Percentiles rank a stretch among this genome's conserved stretches.
These are phyloP conservation scores for Dipteronia sinensis DNA, from an alignment of 345 rosid species.

Conservation along the genomic window DNA sequence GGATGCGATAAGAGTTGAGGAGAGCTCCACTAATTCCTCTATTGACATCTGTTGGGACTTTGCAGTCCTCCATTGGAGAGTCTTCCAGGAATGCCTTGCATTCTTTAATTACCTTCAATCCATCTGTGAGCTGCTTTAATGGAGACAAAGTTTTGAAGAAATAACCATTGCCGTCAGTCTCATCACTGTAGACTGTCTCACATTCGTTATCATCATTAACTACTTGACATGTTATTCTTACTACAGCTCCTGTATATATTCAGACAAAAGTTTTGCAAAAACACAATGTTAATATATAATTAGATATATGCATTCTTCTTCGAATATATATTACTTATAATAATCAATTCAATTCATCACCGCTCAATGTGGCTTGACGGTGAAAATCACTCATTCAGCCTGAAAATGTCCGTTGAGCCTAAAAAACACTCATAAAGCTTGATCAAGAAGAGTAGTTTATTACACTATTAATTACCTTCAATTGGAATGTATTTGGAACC, in stretches of 20 bases:
- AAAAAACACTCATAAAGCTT: too few relatives aligned
- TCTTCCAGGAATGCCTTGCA: slow-evolving; percentile 44
- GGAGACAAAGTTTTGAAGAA: slow-evolving; percentile 33
- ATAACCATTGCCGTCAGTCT: slow-evolving; percentile 36
- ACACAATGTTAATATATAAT: neutral
- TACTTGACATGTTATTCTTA: slow-evolving; percentile 39
- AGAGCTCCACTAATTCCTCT: slow-evolving; percentile 32
- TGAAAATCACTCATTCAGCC: too few relatives aligned
- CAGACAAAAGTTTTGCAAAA: neutral
- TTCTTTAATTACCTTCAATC: slow-evolving; percentile 26
- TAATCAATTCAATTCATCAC: neutral
- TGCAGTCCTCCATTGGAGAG: slow-evolving; percentile 32
- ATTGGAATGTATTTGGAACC: slow-evolving; percentile 27
- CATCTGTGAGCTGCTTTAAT: slow-evolving; percentile 20
- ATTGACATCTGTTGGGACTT: slow-evolving; percentile 31
- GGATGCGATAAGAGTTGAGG: slow-evolving; percentile 24
- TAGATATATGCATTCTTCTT: too few relatives aligned
- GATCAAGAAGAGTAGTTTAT: neutral
- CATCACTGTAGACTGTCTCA: slow-evolving; percentile 33
- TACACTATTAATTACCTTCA: slow-evolving; percentile 22
- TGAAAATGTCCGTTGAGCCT: too few relatives aligned
- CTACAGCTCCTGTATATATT: slow-evolving; percentile 32
- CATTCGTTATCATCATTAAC: slow-evolving; percentile 31
- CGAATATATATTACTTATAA: too few relatives aligned
- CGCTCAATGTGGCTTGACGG: too few relatives aligned